These are phyloP conservation scores for Ceratobasidium sp. DNA, from an alignment of 1,284 basidiomycete genomes.

Conservation along the genomic window DNA sequence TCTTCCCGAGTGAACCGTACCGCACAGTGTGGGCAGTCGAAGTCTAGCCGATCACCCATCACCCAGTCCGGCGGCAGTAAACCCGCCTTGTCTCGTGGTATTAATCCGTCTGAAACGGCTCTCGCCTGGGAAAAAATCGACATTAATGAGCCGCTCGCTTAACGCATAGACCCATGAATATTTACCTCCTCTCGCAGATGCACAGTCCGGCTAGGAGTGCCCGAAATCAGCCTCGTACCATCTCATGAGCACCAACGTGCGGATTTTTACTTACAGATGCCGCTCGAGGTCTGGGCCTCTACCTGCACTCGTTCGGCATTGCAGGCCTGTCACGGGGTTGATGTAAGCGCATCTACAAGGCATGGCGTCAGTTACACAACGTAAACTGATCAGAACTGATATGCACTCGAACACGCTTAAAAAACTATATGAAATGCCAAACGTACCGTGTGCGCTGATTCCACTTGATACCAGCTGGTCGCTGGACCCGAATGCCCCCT, in stretches of 20 bases:
- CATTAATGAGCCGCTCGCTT: neutral
- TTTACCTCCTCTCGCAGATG: constrained; percentile 41
- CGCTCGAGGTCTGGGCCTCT: constrained; percentile 41
- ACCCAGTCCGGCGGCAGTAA: constrained; percentile 41
- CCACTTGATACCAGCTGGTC: constrained; percentile 44
- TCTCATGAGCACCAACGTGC: neutral
- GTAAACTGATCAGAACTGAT: constrained; percentile 1
- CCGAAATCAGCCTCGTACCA: neutral
- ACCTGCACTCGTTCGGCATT: constrained; percentile 42
- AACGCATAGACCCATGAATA: neutral
- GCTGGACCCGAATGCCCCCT: constrained; percentile 35
- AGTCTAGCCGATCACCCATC: constrained; percentile 43
- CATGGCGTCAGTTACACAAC: constrained; percentile 27
- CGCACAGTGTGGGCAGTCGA: constrained; percentile 43
- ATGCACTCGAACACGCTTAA: neutral
- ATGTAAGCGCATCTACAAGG: constrained; percentile 43
- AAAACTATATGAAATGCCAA: neutral
- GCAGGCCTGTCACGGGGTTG: constrained; percentile 43
- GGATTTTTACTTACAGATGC: constrained; percentile 29
- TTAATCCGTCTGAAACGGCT: constrained; percentile 43
- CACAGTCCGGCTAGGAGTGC: constrained; percentile 33
- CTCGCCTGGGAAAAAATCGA: constrained; percentile 19
- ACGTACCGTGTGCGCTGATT: constrained; percentile 43
- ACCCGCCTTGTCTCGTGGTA: constrained; percentile 38
- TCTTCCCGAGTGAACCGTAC: constrained; percentile 43